Evolutionary conservation across 2,329 filamentous ascomycete species (phyloP).

Genomic region (Thelonectria olida): DNA sequence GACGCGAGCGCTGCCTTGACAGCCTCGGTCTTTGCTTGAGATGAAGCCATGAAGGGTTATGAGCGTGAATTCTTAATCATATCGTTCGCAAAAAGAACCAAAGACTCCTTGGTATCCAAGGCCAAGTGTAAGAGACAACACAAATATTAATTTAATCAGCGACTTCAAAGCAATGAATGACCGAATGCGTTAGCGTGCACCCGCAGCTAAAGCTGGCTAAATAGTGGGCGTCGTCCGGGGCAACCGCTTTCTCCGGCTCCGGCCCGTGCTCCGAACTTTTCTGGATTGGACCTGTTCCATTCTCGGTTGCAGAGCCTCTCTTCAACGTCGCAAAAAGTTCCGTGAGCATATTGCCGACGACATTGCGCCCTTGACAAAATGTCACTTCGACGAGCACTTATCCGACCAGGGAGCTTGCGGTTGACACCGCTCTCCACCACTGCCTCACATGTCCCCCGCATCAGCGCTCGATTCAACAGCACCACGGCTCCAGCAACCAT

Average conservation of each 20-base stretch:
- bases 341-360: neutral
- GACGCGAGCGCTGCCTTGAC: conserved; percentile 65
- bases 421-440: conserved; percentile 7
- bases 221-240: conserved; percentile 48
- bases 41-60: conserved; percentile 53
- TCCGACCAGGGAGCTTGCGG: conserved; percentile 14
- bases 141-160: too few species aligned
- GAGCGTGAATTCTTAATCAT: conserved; percentile 44
- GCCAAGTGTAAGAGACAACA: too few species aligned
- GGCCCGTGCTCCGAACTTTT: conserved; percentile 35
- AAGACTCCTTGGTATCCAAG: conserved; percentile 35
- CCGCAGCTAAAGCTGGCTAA: conserved; percentile 38
- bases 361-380: conserved; percentile 20
- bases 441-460: neutral
- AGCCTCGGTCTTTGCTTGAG: conserved; percentile 55
- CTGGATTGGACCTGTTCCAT: conserved; percentile 25
- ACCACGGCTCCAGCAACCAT: conserved; percentile 57
- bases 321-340: conserved; percentile 3
- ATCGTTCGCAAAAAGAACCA: conserved; percentile 38
- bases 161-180: conserved; percentile 25
- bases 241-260: conserved; percentile 41
- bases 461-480: conserved; percentile 44
- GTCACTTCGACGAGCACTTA: conserved; percentile 22
- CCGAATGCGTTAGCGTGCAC: conserved; percentile 19
- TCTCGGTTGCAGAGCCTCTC: neutral